A percentile compares a stretch with the other conserved stretches of the same genome.
Evolutionary conservation across 2,329 filamentous ascomycete genomes (phyloP).

Genomic region (Fusarium vanettenii): DNA sequence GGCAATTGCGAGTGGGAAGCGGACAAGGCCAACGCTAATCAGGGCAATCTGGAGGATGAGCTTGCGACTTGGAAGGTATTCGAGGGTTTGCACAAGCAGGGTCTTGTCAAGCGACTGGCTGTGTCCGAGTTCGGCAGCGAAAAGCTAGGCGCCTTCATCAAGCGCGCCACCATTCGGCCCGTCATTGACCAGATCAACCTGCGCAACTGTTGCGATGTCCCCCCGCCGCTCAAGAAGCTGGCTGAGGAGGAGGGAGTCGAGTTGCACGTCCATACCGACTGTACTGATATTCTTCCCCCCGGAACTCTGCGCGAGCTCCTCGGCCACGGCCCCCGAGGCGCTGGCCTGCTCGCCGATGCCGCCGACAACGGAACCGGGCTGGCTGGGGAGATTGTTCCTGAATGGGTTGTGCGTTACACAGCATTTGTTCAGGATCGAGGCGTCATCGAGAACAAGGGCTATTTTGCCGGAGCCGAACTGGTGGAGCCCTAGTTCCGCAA

Average conservation of each 20-base stretch:
- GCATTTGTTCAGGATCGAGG: conserved; percentile 93
- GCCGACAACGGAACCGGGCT: conserved; percentile 67
- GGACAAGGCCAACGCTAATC: conserved; percentile 69
- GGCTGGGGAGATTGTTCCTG: conserved; percentile 81
- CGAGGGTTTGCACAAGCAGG: conserved; percentile 78
- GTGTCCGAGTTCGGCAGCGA: conserved; percentile 92
- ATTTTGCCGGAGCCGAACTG: conserved; percentile 88
- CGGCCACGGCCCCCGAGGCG: conserved; percentile 76
- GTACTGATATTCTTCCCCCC: conserved; percentile 87
- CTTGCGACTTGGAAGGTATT: conserved; percentile 76
- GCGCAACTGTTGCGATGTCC: conserved; percentile 94
- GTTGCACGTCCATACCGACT: conserved; percentile 92
- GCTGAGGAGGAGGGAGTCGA: conserved; percentile 88
- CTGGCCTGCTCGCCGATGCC: conserved; percentile 77
- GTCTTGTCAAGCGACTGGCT: conserved; percentile 80
- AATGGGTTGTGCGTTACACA: conserved; percentile 98
- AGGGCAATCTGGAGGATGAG: conserved; percentile 76
- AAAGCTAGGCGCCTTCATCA: conserved; percentile 81
- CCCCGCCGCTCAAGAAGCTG: conserved; percentile 84
- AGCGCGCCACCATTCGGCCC: conserved; percentile 76
- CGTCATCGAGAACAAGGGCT: conserved; percentile 98
- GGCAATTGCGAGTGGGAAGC: conserved; percentile 88
- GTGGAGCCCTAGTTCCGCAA: conserved; percentile 49
- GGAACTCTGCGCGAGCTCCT: conserved; percentile 88
- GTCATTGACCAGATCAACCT: conserved; percentile 96